Evolutionary conservation across 1,284 basidiomycete genomes (phyloP).

Genomic region (Cutaneotrichosporon mucoides): DNA sequence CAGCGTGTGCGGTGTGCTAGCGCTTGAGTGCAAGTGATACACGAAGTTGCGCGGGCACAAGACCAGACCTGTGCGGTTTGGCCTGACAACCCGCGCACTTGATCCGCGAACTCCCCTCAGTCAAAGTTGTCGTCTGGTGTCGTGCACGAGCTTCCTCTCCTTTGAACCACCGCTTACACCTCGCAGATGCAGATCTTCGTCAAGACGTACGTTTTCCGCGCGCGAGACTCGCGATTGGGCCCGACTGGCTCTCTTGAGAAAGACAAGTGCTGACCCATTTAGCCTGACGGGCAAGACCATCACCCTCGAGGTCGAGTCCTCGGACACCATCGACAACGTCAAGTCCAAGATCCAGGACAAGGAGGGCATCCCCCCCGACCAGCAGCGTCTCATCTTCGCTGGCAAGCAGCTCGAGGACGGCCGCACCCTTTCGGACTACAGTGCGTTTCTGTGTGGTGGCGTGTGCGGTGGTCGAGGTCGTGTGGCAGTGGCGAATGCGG

Average conservation of each 20-base stretch:
- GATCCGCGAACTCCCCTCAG: too few species aligned
- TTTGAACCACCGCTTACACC: too few species aligned
- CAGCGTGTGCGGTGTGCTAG: too few species aligned
- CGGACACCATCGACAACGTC: conserved; percentile 62
- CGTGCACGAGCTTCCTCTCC: too few species aligned
- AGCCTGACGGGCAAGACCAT: conserved; percentile 58
- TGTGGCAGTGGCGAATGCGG: too few species aligned
- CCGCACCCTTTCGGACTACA: conserved; percentile 90
- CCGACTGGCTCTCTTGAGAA: neutral
- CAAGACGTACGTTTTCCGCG: conserved; percentile 47
- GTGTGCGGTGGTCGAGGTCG: too few species aligned
- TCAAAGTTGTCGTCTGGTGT: too few species aligned
- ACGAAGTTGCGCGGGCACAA: too few species aligned
- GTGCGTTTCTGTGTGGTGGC: conserved; percentile 31
- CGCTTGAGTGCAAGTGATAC: too few species aligned
- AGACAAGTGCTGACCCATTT: conserved; percentile 29
- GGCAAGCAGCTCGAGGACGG: conserved; percentile 97
- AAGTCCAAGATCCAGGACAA: conserved; percentile 59
- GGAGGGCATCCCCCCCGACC: conserved; percentile 80
- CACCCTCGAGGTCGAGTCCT: conserved; percentile 58
- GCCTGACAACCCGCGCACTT: too few species aligned
- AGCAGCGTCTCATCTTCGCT: conserved; percentile 90
- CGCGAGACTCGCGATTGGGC: neutral
- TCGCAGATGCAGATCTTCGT: conserved; percentile 56
- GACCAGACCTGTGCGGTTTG: too few species aligned